phyloP scores from a whole-genome alignment of 2,329 filamentous ascomycete genomes.

The Diaporthe citriasiana region DNA sequence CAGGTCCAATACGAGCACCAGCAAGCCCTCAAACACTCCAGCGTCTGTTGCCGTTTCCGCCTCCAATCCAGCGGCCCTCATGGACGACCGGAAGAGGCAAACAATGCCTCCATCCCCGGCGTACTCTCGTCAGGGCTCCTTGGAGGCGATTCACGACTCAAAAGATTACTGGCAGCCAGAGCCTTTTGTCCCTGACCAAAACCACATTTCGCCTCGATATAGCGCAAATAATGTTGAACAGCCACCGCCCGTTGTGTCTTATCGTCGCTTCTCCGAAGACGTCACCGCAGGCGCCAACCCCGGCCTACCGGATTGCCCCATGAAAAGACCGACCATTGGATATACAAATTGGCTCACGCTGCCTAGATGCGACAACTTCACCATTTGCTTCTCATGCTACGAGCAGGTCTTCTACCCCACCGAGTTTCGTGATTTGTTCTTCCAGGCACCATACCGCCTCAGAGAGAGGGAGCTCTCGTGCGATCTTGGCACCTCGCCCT shows the following conservation, averaged over 20 bases:
- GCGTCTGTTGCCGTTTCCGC: not conserved
- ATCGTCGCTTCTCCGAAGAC: conserved; percentile 69
- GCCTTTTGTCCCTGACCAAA: conserved; percentile 40
- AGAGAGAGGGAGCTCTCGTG: conserved; percentile 75
- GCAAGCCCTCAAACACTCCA: conserved; percentile 31
- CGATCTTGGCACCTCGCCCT: conserved; percentile 82
- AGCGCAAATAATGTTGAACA: conserved; percentile 54
- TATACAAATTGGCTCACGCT: conserved; percentile 87
- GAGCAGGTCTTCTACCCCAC: conserved; percentile 77
- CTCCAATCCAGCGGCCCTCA: conserved; percentile 21
- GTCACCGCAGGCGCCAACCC: conserved; percentile 58
- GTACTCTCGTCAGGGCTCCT: conserved; percentile 45
- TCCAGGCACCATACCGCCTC: conserved; percentile 70
- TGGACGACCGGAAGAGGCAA: conserved; percentile 46
- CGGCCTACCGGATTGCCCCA: conserved; percentile 77
- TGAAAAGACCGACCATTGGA: conserved; percentile 72
- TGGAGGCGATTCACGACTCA: conserved; percentile 45
- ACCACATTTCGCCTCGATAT: conserved; percentile 43
- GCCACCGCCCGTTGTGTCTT: conserved; percentile 57
- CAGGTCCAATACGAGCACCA: conserved; percentile 45
- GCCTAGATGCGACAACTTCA: conserved; percentile 77
- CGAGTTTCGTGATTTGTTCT: conserved; percentile 76
- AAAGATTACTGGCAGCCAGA: conserved; percentile 60
- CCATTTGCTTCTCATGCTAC: conserved; percentile 88
- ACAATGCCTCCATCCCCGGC: conserved; percentile 44